Percentiles rank a stretch among this genome's conserved stretches.
phyloP scores from a whole-genome alignment of 345 rosid genomes.

The Lepidium didymum region DNA sequence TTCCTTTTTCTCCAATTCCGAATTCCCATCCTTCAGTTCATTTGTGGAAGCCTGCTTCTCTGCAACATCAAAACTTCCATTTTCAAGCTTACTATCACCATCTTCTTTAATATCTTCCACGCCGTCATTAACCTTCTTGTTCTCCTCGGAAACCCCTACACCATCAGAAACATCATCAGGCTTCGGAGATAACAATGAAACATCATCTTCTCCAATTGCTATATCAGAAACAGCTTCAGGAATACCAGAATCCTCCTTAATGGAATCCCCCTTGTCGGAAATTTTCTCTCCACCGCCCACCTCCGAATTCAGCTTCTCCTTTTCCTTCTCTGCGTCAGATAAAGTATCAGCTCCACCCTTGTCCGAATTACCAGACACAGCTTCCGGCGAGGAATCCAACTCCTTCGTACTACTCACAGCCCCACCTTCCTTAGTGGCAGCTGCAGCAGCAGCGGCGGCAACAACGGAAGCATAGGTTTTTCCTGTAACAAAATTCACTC shows the following conservation, averaged over 20 bases:
- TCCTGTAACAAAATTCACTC: neutral
- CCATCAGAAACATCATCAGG: slow-evolving; percentile 20
- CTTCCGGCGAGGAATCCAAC: slow-evolving; percentile 31
- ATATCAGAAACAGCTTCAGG: slow-evolving; percentile 25
- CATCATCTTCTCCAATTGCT: neutral
- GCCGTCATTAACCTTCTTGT: slow-evolving; percentile 17
- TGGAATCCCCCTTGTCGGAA: neutral
- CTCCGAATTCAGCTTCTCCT: slow-evolving; percentile 14
- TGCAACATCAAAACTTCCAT: slow-evolving; percentile 24
- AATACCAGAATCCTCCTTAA: slow-evolving; percentile 4
- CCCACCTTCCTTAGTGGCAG: slow-evolving; percentile 29
- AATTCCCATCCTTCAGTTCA: slow-evolving; percentile 2
- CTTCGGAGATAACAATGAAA: slow-evolving; percentile 15
- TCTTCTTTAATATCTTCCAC: slow-evolving; percentile 8
- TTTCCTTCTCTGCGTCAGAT: neutral
- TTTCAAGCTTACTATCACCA: slow-evolving; percentile 24
- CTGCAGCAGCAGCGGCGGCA: slow-evolving; percentile 25
- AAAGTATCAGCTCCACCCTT: slow-evolving; percentile 9
- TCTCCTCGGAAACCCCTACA: slow-evolving; percentile 24
- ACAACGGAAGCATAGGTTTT: slow-evolving; percentile 30
- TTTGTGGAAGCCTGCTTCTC: slow-evolving; percentile 29
- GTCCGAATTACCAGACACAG: slow-evolving; percentile 15
- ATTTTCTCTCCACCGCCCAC: slow-evolving; percentile 9
- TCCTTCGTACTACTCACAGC: slow-evolving; percentile 48
- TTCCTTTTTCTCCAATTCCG: slow-evolving; percentile 2